Base-by-base conservation (phyloP, 2,329 filamentous ascomycete species). In the Magnaporthales sp. region DNA sequence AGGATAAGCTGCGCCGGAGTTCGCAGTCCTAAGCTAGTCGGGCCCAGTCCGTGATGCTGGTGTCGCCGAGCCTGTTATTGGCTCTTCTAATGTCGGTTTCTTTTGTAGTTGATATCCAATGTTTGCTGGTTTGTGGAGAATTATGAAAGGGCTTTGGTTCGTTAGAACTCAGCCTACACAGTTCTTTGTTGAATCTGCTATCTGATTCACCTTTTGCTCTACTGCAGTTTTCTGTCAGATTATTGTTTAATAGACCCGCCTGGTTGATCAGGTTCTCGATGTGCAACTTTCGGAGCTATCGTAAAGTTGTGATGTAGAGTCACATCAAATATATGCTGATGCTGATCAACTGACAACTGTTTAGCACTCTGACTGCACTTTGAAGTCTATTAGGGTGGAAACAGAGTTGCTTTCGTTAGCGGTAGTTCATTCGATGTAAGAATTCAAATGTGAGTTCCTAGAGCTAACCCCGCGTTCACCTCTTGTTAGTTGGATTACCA, bases 1-100 rank as follows among this genome's bases (percentile, higher is more conserved):
- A 90, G 83, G 83, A 84, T 67, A 91, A 90, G 80, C 77, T 91
- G 22, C 63, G 46, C 26, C 46, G 66, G 78, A 83, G 70, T 5
- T 65, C 63, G 22, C 27, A 65, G 66, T 22, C 63, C n/a, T 65
- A n/a, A 3, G 30, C 22, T 38, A n/a, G 63, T 22, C 62, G 31
- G 58, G 4, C 11, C 6, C 13, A 30, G 19, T 10, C n/a, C 15
- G n/a, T 38, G 11, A 6, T 24, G 13, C n/a, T 63, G n/a, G 30
- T 63, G n/a, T 30, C 9, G 15, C n/a, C 61, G 13, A 22, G 30
- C 61, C 29, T 15, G 3, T 26, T 60, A 2, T n/a, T 38, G 9
- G 4, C 29, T 63, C 24, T 38, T 38, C 24, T n/a, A 62, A 13
- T 38, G 30, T 4, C 29, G 26, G 67, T 68, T 64, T 15, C 24